Percentiles rank a stretch among this genome's conserved stretches.
Evolutionary conservation across 768 basidiomycete genomes (phyloP).

Genomic region (Kwoniella dendrophila): DNA sequence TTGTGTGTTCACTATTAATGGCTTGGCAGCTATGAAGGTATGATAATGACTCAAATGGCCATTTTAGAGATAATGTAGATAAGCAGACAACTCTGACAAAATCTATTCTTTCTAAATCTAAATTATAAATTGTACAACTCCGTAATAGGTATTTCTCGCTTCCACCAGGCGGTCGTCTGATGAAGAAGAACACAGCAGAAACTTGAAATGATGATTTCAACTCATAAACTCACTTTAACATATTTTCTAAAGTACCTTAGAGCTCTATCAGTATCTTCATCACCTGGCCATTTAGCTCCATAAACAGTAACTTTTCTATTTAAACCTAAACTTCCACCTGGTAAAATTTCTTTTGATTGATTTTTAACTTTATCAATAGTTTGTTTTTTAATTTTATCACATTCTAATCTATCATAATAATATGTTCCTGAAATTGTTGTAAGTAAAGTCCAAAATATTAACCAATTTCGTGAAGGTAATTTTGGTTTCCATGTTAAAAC

Average conservation of each 20-base stretch:
- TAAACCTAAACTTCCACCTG: conserved; percentile 62
- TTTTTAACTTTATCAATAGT: conserved; percentile 80
- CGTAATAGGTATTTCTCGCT: no score
- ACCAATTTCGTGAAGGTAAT: conserved; percentile 89
- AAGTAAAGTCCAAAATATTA: conserved; percentile 90
- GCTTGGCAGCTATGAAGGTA: no score
- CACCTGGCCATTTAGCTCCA: conserved; percentile 88
- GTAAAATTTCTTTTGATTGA: conserved; percentile 70
- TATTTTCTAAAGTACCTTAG: conserved; percentile 93
- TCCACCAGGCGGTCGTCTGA: no score
- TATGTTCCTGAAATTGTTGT: conserved; percentile 72
- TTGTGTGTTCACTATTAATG: no score
- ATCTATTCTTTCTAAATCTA: no score
- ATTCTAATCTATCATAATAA: conserved; percentile 77
- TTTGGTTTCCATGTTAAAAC: conserved; percentile 83
- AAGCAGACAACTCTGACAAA: no score
- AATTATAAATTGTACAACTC: no score
- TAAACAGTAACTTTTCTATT: conserved; percentile 83
- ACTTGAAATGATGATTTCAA: neutral
- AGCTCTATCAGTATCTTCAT: conserved; percentile 83
- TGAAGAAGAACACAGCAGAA: neutral
- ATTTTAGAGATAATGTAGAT: no score
- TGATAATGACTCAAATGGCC: no score
- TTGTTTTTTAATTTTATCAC: conserved; percentile 71
- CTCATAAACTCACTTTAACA: conserved; percentile 71